A percentile compares a stretch with the other conserved stretches of the same genome.
Conservation (phyloP, 2,329 filamentous ascomycete genomes). For the Nothophoma quercina region DNA sequence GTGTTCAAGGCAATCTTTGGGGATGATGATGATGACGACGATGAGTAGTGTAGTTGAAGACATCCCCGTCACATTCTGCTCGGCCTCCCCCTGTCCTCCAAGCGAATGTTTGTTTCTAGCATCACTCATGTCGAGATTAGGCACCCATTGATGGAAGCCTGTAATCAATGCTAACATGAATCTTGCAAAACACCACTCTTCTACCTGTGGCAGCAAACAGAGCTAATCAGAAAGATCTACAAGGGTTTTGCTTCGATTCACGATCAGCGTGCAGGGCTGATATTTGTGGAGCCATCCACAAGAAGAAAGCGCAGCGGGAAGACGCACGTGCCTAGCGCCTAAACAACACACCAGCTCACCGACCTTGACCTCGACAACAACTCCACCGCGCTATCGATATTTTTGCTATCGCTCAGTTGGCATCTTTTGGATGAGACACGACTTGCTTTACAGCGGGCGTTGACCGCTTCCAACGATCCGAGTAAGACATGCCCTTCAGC, state of each 20-base stretch:
- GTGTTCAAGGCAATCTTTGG: conserved; percentile 95
- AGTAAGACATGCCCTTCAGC: conserved; percentile 35
- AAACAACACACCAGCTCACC: conserved; percentile 29
- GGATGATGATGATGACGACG: conserved; percentile 66
- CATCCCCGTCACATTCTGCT: no score
- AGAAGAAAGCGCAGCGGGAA: conserved; percentile 17
- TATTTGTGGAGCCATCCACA: conserved; percentile 14
- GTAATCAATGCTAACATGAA: not conserved
- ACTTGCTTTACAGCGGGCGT: conserved; percentile 19
- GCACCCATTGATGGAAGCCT: no score
- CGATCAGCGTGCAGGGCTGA: not conserved
- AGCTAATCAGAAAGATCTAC: no score
- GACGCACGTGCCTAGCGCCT: conserved; percentile 14
- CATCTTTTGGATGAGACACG: conserved; percentile 24
- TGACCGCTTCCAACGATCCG: conserved; percentile 30
- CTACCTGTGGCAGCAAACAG: no score
- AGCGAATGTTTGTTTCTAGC: not conserved
- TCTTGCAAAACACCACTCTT: no score
- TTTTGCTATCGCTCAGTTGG: conserved; percentile 4
- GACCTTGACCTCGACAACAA: conserved; percentile 20
- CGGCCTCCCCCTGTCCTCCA: not conserved
- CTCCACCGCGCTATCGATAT: conserved; percentile 22
- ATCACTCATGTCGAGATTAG: no score
- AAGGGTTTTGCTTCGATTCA: no score
- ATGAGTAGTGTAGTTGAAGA: not conserved